Evolutionary conservation across 805 yeast species (phyloP).

Genomic region (Ogataea paraovalis): DNA sequence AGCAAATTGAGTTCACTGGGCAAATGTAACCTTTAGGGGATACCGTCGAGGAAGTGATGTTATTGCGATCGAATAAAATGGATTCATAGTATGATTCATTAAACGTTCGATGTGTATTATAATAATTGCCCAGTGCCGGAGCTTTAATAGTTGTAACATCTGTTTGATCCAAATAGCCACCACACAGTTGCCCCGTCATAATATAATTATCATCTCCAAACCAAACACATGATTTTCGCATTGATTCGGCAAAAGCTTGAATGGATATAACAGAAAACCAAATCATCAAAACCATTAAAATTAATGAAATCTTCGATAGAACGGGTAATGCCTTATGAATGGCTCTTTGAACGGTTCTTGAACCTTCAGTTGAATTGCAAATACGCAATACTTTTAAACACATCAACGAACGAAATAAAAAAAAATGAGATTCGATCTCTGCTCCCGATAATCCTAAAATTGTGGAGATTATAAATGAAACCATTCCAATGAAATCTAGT

Average conservation of each 20-base stretch:
- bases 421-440: slow-evolving; percentile 47
- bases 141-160: background rate
- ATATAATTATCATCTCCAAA: slow-evolving; percentile 55
- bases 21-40: slow-evolving; percentile 69
- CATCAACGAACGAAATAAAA: slow-evolving; percentile 63
- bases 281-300: slow-evolving; percentile 71
- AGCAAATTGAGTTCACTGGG: slow-evolving; percentile 66
- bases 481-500: slow-evolving; percentile 63
- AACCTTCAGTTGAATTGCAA: slow-evolving; percentile 64
- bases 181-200: slow-evolving; percentile 34
- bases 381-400: slow-evolving; percentile 64
- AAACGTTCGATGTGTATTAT: slow-evolving; percentile 46
- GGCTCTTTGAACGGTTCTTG: slow-evolving; percentile 61
- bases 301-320: slow-evolving; percentile 60
- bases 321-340: slow-evolving; percentile 73
- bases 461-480: slow-evolving; percentile 67
- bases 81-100: slow-evolving; percentile 68
- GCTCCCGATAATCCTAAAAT: slow-evolving; percentile 41
- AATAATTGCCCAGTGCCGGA: slow-evolving; percentile 22
- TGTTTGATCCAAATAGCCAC: slow-evolving; percentile 2
- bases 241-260: slow-evolving; percentile 74
- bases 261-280: slow-evolving; percentile 78
- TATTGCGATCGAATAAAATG: slow-evolving; percentile 44
- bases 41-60: slow-evolving; percentile 38
- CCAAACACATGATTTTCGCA: slow-evolving; percentile 80